Conservation (phyloP, 192 early-diverging fungal species). For the Coemansia sp. region DNA sequence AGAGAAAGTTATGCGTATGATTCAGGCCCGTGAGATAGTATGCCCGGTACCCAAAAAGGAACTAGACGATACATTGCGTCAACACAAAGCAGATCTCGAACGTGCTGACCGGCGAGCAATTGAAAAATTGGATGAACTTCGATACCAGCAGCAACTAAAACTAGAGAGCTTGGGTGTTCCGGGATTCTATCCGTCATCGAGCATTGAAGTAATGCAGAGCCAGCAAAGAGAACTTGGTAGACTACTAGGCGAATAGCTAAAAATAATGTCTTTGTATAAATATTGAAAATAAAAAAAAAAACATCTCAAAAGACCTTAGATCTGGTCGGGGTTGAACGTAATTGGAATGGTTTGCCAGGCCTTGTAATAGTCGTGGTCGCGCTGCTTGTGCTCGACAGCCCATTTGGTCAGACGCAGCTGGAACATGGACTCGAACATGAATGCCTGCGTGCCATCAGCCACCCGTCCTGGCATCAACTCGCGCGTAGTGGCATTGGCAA, state of each 20-base stretch:
- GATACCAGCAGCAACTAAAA: slow-evolving; percentile 45
- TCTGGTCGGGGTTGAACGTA: slow-evolving; percentile 47
- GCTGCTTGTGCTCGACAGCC: slow-evolving; percentile 74
- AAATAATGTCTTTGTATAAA: too few relatives aligned
- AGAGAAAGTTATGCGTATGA: slow-evolving; percentile 17
- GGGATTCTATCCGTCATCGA: slow-evolving; percentile 37
- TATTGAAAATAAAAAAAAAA: neutral
- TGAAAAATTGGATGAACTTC: slow-evolving; percentile 46
- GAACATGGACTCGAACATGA: slow-evolving; percentile 94
- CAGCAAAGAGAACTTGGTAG: slow-evolving; percentile 24
- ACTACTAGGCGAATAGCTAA: neutral
- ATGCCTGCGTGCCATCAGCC: slow-evolving; percentile 83
- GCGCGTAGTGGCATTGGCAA: slow-evolving; percentile 70
- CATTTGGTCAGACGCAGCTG: slow-evolving; percentile 80
- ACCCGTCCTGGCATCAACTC: slow-evolving; percentile 79
- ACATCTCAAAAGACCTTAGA: neutral
- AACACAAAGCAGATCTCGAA: slow-evolving; percentile 31
- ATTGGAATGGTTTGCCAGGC: slow-evolving; percentile 76
- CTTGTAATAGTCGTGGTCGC: slow-evolving; percentile 86
- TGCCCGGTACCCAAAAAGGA: slow-evolving; percentile 23
- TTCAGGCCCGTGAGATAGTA: slow-evolving; percentile 38
- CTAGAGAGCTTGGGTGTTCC: slow-evolving; percentile 31
- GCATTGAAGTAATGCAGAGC: slow-evolving; percentile 18
- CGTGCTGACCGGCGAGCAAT: slow-evolving; percentile 37
- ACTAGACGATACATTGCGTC: slow-evolving; percentile 22